Evolutionary conservation across 2,329 filamentous ascomycete species (phyloP).

Genomic region (Lecanoromycetidae sp.): DNA sequence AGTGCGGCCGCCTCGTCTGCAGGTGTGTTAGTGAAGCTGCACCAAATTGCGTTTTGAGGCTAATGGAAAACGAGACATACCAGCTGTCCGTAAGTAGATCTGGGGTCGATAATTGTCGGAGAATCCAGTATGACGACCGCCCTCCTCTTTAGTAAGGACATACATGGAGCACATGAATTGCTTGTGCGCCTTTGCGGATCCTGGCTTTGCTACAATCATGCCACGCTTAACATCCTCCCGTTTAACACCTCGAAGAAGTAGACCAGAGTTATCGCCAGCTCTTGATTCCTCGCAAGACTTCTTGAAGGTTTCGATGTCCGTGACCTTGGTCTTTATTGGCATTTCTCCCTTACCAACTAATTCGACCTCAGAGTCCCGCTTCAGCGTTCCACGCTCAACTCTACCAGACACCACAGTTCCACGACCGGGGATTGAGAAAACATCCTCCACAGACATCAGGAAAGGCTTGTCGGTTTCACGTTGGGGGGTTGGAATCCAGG

Average conservation of each 20-base stretch:
- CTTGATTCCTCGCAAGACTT: conserved; percentile 96
- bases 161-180: conserved; percentile 96
- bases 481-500: conserved; percentile 90
- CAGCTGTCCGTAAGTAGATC: conserved; percentile 87
- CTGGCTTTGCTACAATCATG: conserved; percentile 84
- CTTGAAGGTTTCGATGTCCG: conserved; percentile 99
- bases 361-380: conserved; percentile 91
- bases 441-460: conserved; percentile 94
- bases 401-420: conserved; percentile 94
- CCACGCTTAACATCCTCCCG: conserved; percentile 89
- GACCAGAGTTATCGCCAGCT: conserved; percentile 95
- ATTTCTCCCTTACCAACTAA: conserved; percentile 69
- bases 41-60: background rate
- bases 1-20: conserved; percentile 59
- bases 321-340: conserved; percentile 96
- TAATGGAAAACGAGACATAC: conserved; percentile 48
- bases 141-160: conserved; percentile 94
- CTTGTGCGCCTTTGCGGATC: conserved; percentile 70
- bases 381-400: conserved; percentile 89
- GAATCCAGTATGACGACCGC: conserved; percentile 94
- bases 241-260: conserved; percentile 88
- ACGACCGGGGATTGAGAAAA: conserved; percentile 82
- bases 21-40: conserved; percentile 6
- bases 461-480: conserved; percentile 97
- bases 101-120: conserved; percentile 92